Conservation (phyloP, 306 rosid species). For the Castanea mollissima region DNA sequence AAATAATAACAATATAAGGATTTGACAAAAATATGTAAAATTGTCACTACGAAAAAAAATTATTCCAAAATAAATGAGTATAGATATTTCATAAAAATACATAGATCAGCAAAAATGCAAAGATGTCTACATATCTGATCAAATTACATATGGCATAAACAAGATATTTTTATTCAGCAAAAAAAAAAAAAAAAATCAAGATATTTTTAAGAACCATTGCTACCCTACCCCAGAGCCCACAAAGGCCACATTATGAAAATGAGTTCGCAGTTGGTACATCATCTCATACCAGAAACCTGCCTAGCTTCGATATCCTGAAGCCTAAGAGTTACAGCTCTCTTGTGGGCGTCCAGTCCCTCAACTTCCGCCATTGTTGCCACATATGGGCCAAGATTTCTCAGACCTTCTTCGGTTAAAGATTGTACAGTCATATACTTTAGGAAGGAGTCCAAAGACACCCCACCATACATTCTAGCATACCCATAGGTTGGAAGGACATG, state of each 20-base stretch:
- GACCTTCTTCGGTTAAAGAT: conserved; percentile 93
- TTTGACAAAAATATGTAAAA: no score
- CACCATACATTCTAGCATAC: conserved; percentile 96
- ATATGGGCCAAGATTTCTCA: conserved; percentile 77
- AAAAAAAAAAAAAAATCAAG: no score
- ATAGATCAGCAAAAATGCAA: no score
- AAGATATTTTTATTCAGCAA: no score
- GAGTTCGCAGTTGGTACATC: conserved; percentile 13
- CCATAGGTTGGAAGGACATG: conserved; percentile 99
- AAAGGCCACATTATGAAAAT: background rate
- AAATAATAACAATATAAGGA: no score
- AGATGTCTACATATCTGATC: no score
- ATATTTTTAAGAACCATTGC: no score
- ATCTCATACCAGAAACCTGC: conserved; percentile 48
- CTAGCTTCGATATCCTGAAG: conserved; percentile 83
- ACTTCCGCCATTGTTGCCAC: conserved; percentile 94
- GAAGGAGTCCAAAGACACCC: conserved; percentile 91
- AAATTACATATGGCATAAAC: no score
- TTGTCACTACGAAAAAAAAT: no score
- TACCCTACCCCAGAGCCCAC: background rate
- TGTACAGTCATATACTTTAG: conserved; percentile 91
- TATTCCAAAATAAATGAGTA: no score
- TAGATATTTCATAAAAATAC: no score
- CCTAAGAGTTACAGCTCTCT: conserved; percentile 91
- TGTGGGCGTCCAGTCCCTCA: conserved; percentile 94